Evolutionary conservation across 2,329 filamentous ascomycete species (phyloP).

Genomic region (Arthroderma uncinatum): DNA sequence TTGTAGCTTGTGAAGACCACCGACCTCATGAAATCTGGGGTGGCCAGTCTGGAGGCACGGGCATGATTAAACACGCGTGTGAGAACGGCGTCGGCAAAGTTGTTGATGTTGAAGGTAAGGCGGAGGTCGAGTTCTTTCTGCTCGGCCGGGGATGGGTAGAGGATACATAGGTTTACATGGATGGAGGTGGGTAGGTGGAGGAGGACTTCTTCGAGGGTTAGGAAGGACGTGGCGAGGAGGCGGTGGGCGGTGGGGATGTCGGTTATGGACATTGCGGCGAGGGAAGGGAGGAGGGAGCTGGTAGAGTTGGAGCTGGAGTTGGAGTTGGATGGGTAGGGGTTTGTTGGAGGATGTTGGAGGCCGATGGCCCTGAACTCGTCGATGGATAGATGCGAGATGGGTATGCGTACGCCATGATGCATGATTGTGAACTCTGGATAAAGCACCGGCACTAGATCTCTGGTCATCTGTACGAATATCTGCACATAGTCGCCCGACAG

Average conservation of each 20-base stretch:
- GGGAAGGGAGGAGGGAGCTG: constrained; percentile 16
- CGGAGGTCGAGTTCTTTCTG: constrained; percentile 59
- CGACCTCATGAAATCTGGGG: constrained; percentile 64
- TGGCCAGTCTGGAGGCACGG: constrained; percentile 52
- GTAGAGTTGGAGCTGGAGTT: background rate
- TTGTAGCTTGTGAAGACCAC: constrained; percentile 95
- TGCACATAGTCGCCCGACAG: constrained; percentile 90
- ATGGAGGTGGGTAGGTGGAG: constrained; percentile 63
- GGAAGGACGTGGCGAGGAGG: constrained; percentile 61
- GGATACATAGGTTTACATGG: constrained; percentile 81
- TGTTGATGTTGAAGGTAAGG: constrained; percentile 71
- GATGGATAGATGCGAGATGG: constrained; percentile 66
- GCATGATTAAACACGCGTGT: constrained; percentile 86
- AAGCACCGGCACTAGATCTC: constrained; percentile 73
- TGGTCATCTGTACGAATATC: constrained; percentile 82
- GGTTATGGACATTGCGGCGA: constrained; percentile 25
- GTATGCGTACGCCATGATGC: constrained; percentile 66
- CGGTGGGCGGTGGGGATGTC: constrained; percentile 57
- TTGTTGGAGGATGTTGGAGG: constrained; percentile 27
- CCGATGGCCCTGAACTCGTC: constrained; percentile 42
- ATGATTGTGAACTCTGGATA: constrained; percentile 75
- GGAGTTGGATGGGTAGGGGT: background rate
- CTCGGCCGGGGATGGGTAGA: constrained; percentile 70
- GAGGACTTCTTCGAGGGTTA: constrained; percentile 69
- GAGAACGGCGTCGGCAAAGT: constrained; percentile 72